phyloP scores from a whole-genome alignment of 1,284 basidiomycete species.

The Singerocomus inundabilis region DNA sequence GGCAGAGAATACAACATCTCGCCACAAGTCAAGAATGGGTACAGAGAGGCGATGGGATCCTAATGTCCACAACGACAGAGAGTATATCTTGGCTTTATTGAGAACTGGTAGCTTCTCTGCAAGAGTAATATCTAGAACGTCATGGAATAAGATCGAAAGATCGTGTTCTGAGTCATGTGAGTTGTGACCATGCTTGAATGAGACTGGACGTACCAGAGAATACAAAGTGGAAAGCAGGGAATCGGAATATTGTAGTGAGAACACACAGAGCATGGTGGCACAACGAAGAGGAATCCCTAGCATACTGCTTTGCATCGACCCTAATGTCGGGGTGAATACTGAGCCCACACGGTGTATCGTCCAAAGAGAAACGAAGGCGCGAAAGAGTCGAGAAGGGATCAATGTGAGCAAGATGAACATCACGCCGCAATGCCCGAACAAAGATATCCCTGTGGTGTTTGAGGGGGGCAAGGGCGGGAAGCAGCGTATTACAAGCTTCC shows the following conservation, averaged over 20 bases:
- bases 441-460: conserved; percentile 33
- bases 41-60: conserved; percentile 46
- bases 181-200: neutral
- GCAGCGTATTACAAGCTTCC: conserved; percentile 12
- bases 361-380: conserved; percentile 12
- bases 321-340: conserved; percentile 13
- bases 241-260: conserved; percentile 46
- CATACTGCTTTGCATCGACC: conserved; percentile 39
- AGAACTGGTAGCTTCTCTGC: conserved; percentile 38
- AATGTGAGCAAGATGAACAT: conserved; percentile 44
- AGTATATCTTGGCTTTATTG: conserved; percentile 45
- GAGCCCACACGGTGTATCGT: conserved; percentile 5
- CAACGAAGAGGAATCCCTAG: conserved; percentile 42
- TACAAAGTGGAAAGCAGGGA: conserved; percentile 41
- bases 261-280: conserved; percentile 52
- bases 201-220: conserved; percentile 52
- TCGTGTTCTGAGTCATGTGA: conserved; percentile 26
- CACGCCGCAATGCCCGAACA: conserved; percentile 44
- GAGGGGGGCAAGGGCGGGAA: conserved; percentile 36
- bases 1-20: conserved; percentile 30
- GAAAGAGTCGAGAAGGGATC: conserved; percentile 32
- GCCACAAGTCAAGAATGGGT: conserved; percentile 34
- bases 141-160: conserved; percentile 42
- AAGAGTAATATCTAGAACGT: conserved; percentile 36
- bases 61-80: conserved; percentile 49